Base-by-base conservation (phyloP, 2,329 filamentous ascomycete species). In the Penicillium psychrosexuale region DNA sequence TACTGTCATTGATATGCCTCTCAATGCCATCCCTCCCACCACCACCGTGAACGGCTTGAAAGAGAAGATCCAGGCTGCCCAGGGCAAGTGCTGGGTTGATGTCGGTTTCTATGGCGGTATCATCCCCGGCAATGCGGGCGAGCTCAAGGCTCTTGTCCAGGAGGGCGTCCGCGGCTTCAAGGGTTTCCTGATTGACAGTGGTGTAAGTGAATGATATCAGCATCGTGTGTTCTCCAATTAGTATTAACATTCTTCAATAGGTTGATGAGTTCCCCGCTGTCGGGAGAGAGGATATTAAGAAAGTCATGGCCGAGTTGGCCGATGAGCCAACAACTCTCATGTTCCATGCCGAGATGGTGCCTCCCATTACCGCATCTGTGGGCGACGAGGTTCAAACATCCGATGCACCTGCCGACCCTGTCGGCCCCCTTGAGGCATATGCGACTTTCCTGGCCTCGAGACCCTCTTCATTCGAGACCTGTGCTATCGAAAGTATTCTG, bases 301-400 rank as follows among this genome's bases (percentile, higher is more conserved):
- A 89, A 37, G 92, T 89, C 40, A 92, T 99, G 83, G 78, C 80
- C 30, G 89, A 88, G 44, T 83, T 99, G 58, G 89, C 89, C 57
- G 85, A 90, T 64, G 83, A 87, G 51, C 83, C 90, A 17, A 97
- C 94, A 2, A 96, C 91, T 0, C 85, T 97, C 66, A 97, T 99
- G 93, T 99, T 99, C 78, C 94, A 99, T 70, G 94, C 94, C 53
- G 94, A 99, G 75, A 97, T 97, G 91, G 87, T 95, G 12, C 91
- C 93, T n/a, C 90, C 91, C 17, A 89, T 92, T 62, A 77, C 89
- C 47, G 84, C 85, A 62, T 91, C 90, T 0, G 88, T 92, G 2
- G 88, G 89, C 50, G 90, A 94, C 70, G 84, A 85, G 27, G 85
- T 91, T 4, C 87, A 90, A 66, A 75, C 77, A 27, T 89, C 89